phyloP scores from a whole-genome alignment of 2,329 filamentous ascomycete genomes.

The Zymoseptoria ardabiliae region DNA sequence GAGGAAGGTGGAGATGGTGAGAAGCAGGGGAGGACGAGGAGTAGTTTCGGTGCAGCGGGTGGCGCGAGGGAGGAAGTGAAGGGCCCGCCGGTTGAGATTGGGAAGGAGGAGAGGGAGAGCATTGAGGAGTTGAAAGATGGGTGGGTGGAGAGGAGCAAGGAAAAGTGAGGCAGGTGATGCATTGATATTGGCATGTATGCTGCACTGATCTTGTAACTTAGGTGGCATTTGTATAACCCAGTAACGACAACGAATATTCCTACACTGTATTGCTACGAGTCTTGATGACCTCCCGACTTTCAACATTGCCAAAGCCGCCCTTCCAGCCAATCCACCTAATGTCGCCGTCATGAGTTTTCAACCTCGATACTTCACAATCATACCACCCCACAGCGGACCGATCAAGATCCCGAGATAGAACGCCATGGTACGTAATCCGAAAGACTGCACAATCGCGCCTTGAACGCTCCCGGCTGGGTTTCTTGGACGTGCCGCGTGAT shows the following conservation, averaged over 20 bases:
- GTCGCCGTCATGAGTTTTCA: not conserved
- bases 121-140: conserved; percentile 35
- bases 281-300: not conserved
- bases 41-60: conserved; percentile 13
- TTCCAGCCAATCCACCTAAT: not conserved
- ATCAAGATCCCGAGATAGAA: not conserved
- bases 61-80: conserved; percentile 36
- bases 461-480: too few species aligned
- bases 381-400: not conserved
- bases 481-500: too few species aligned
- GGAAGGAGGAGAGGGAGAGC: conserved; percentile 38
- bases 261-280: not conserved
- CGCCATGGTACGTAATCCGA: too few species aligned
- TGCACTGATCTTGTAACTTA: not conserved
- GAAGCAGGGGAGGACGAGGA: conserved; percentile 21
- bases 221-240: not conserved
- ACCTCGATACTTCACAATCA: not conserved
- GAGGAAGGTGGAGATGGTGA: conserved; percentile 14
- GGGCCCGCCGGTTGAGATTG: conserved; percentile 41
- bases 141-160: conserved; percentile 23
- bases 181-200: not conserved
- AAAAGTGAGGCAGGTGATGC: not conserved
- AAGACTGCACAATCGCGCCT: too few species aligned
- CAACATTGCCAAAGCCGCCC: not conserved
- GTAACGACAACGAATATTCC: not conserved